Percentiles rank a stretch among this genome's conserved stretches.
Conservation (phyloP, 139 green algal species). For the Closterium sp. region DNA sequence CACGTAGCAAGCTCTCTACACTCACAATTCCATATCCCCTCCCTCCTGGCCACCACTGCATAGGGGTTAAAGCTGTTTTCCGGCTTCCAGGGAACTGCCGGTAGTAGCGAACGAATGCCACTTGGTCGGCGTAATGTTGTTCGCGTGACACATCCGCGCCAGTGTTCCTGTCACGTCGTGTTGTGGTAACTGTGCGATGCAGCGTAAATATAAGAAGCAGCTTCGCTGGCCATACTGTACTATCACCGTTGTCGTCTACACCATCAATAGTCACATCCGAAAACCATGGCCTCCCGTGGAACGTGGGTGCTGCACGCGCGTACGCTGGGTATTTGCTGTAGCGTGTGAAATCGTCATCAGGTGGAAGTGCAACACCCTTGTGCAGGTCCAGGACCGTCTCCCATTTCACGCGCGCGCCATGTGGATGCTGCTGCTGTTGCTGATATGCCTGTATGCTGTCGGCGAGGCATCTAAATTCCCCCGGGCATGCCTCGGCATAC, state of each 20-base stretch:
- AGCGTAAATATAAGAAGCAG: not conserved
- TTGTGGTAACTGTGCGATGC: not conserved
- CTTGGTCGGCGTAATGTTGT: not conserved
- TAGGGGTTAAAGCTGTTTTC: not conserved
- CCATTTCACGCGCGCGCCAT: too few species aligned
- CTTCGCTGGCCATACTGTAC: not conserved
- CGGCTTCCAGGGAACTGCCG: not conserved
- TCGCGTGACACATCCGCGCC: not conserved
- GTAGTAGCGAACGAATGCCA: not conserved
- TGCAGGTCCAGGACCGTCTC: not conserved
- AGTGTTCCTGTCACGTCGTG: not conserved
- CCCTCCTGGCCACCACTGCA: too few species aligned
- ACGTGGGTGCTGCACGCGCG: not conserved
- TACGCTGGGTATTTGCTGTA: not conserved
- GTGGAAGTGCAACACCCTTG: not conserved
- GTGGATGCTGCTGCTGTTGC: too few species aligned
- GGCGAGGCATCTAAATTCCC: too few species aligned
- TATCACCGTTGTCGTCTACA: not conserved
- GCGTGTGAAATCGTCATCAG: not conserved
- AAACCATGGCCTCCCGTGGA: not conserved
- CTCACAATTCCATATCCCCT: too few species aligned
- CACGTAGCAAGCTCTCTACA: not conserved
- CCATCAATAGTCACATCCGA: not conserved
- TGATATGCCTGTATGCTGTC: too few species aligned
- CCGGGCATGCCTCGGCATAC: too few species aligned